phyloP scores from a whole-genome alignment of 2,329 filamentous ascomycete genomes.

The Sodiomyces alkalinus region DNA sequence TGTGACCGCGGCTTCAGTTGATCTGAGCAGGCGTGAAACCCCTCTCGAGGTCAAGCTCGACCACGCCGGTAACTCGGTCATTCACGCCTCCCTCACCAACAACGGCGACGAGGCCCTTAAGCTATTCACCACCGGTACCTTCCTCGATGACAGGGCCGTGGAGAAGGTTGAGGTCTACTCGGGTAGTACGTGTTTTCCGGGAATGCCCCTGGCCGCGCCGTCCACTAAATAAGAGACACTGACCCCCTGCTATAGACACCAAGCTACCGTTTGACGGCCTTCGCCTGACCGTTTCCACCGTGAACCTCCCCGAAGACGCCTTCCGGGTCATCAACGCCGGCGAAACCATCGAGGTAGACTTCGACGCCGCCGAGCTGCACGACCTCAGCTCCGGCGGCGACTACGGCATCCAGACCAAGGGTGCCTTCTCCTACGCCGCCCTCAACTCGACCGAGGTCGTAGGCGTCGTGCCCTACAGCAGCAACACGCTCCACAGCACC shows the following conservation, averaged over 20 bases:
- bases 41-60: conserved; percentile 23
- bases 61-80: conserved; percentile 26
- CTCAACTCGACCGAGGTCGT: conserved; percentile 31
- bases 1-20: conserved; percentile 16
- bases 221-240: no score
- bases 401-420: conserved; percentile 36
- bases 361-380: conserved; percentile 36
- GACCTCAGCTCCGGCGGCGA: conserved; percentile 28
- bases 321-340: conserved; percentile 28
- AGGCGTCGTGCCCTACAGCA: conserved; percentile 34
- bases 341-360: conserved; percentile 29
- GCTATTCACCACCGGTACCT: conserved; percentile 30
- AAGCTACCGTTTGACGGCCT: conserved; percentile 28
- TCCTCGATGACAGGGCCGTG: conserved; percentile 29
- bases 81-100: conserved; percentile 33
- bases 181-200: conserved; percentile 18
- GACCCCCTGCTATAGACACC: not conserved
- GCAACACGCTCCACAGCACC: conserved; percentile 37
- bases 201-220: not conserved
- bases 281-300: conserved; percentile 27
- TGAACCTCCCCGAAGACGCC: conserved; percentile 23
- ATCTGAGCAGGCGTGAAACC: conserved; percentile 17
- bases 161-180: conserved; percentile 32
- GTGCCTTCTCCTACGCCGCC: conserved; percentile 36
- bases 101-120: conserved; percentile 25